phyloP scores from a whole-genome alignment of 768 basidiomycete genomes.

The Lentinula aciculospora region DNA sequence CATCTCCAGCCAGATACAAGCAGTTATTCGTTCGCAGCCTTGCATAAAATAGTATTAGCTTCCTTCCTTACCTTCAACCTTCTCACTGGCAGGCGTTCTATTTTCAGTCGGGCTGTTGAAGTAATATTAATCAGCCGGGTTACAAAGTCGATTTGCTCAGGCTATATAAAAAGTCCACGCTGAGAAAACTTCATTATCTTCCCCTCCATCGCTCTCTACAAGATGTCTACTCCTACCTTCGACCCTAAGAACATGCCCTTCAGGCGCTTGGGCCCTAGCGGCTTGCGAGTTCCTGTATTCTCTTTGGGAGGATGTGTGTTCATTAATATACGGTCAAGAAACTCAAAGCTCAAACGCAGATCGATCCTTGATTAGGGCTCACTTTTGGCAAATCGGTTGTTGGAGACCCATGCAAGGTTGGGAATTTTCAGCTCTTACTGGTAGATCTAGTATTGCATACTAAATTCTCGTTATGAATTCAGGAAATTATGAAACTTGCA shows the following conservation, averaged over 20 bases:
- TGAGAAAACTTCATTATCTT: background rate
- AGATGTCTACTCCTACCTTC: background rate
- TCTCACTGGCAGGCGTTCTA: no score
- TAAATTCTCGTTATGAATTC: background rate
- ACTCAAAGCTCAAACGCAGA: background rate
- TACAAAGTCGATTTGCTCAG: background rate
- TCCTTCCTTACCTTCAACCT: no score
- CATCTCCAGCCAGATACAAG: no score
- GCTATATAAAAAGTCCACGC: background rate
- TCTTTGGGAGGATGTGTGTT: conserved; percentile 47
- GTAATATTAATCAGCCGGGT: no score
- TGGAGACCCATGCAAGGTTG: conserved; percentile 67
- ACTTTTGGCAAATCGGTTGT: conserved; percentile 60
- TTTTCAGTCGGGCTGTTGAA: no score
- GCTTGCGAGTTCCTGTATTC: conserved; percentile 49
- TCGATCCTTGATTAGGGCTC: conserved; percentile 28
- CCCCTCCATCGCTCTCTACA: background rate
- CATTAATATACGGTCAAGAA: background rate
- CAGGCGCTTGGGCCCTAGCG: conserved; percentile 41
- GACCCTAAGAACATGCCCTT: conserved; percentile 38
- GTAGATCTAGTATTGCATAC: background rate
- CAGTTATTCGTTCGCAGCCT: no score
- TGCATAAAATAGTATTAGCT: no score
- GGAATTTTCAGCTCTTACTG: background rate
- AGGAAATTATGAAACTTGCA: conserved; percentile 76